Evolutionary conservation across 139 green algal species (phyloP).

Genomic region (Chlorella sp.): DNA sequence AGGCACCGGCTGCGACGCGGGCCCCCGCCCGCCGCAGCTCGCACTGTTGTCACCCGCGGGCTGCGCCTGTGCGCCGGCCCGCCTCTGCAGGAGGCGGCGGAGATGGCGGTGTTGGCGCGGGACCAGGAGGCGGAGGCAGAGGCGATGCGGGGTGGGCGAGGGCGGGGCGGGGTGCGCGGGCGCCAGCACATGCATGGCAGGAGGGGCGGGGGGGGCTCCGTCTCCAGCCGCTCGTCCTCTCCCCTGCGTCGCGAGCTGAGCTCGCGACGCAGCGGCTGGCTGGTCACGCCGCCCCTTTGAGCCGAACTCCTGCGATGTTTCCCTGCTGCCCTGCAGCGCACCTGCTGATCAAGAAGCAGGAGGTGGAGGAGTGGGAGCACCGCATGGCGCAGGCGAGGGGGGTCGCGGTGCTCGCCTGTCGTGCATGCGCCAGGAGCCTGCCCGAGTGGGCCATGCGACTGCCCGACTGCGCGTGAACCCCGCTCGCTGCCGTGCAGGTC

Average conservation of each 20-base stretch:
- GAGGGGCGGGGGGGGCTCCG: not conserved
- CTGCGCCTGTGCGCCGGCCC: too few species aligned
- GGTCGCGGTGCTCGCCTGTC: too few species aligned
- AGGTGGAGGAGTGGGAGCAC: slow-evolving; percentile 28
- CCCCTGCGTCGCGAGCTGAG: not conserved
- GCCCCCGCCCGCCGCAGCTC: too few species aligned
- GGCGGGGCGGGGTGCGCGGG: not conserved
- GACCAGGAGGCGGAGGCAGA: slow-evolving; percentile 10
- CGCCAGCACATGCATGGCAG: too few species aligned
- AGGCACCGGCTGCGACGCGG: too few species aligned
- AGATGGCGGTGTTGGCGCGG: slow-evolving; percentile 20
- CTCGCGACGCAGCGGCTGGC: not conserved
- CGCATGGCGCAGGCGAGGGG: not conserved
- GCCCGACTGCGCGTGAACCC: too few species aligned
- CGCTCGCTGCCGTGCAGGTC: too few species aligned
- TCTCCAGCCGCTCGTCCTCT: not conserved
- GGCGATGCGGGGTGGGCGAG: slow-evolving; percentile 1
- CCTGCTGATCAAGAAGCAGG: slow-evolving; percentile 24
- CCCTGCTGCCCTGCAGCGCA: slow-evolving; percentile 2
- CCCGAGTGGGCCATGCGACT: too few species aligned
- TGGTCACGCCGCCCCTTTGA: not conserved
- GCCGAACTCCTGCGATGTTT: not conserved
- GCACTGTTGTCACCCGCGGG: too few species aligned
- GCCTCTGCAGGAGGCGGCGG: too few species aligned
- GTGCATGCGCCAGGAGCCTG: too few species aligned